phyloP scores from a whole-genome alignment of 2,329 filamentous ascomycete genomes.

The Hirsutella rhossiliensis region DNA sequence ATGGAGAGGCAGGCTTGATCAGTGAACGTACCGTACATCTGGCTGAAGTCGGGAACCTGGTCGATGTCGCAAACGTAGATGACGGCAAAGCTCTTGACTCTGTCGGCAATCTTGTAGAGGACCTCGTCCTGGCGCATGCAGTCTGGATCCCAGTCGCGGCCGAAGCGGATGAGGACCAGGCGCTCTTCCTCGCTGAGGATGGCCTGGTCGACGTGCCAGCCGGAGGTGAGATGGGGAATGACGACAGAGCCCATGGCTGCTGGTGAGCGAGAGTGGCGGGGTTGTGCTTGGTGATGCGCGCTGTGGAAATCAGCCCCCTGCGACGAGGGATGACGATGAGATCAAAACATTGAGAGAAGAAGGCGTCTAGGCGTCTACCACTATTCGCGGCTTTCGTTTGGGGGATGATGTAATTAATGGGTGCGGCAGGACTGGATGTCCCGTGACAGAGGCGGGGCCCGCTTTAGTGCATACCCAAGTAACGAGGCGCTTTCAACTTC shows the following conservation, averaged over 20 bases:
- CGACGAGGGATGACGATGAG: not conserved
- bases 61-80: conserved; percentile 93
- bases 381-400: too few relatives aligned
- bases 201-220: conserved; percentile 97
- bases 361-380: too few relatives aligned
- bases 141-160: conserved; percentile 70
- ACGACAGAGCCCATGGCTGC: conserved; percentile 65
- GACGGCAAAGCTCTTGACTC: conserved; percentile 84
- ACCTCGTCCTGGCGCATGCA: conserved; percentile 75
- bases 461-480: too few relatives aligned
- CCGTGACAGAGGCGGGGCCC: too few relatives aligned
- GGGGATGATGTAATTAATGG: too few relatives aligned
- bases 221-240: conserved; percentile 78
- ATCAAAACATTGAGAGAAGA: too few relatives aligned
- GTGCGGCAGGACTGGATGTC: too few relatives aligned
- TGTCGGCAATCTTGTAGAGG: conserved; percentile 85
- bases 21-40: conserved; percentile 72
- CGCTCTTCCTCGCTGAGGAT: conserved; percentile 82
- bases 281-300: too few relatives aligned
- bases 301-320: too few relatives aligned
- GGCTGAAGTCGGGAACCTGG: conserved; percentile 83
- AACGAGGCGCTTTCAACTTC: too few relatives aligned
- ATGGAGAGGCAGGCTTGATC: not conserved
- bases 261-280: not conserved
- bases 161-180: conserved; percentile 87